These are phyloP conservation scores for Cystobasidium ongulense DNA, from an alignment of 768 basidiomycete species.

Conservation along the genomic window DNA sequence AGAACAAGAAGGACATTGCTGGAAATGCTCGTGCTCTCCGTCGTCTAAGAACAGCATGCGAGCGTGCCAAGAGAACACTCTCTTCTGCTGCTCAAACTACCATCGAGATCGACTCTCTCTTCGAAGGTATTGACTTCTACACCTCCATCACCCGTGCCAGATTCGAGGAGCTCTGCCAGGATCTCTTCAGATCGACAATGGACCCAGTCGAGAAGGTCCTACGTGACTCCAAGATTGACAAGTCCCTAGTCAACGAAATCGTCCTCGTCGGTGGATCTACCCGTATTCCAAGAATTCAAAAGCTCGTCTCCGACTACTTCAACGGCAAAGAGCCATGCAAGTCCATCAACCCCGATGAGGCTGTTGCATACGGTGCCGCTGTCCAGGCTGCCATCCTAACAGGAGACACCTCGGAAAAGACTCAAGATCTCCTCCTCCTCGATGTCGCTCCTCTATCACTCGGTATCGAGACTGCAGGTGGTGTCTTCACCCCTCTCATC, in stretches of 20 bases:
- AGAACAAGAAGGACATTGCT: conserved; percentile 94
- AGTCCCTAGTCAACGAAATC: conserved; percentile 88
- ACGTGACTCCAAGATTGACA: conserved; percentile 96
- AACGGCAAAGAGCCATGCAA: conserved; percentile 95
- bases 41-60: conserved; percentile 93
- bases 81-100: conserved; percentile 93
- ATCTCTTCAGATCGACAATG: conserved; percentile 85
- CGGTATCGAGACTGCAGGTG: conserved; percentile 97
- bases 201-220: conserved; percentile 98
- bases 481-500: conserved; percentile 98
- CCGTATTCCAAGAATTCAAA: conserved; percentile 93
- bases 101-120: conserved; percentile 96
- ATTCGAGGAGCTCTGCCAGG: conserved; percentile 91
- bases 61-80: conserved; percentile 95
- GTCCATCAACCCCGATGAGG: conserved; percentile 99
- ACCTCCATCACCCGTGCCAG: conserved; percentile 95
- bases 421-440: conserved; percentile 87
- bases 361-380: conserved; percentile 96
- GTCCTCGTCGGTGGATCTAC: conserved; percentile 97
- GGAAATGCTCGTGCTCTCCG: conserved; percentile 89
- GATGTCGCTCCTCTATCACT: conserved; percentile 83
- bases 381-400: conserved; percentile 97
- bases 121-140: conserved; percentile 96
- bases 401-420: conserved; percentile 96
- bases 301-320: conserved; percentile 97